Conservation (phyloP, 441 rosid genomes). For the Brassica hybrid region DNA sequence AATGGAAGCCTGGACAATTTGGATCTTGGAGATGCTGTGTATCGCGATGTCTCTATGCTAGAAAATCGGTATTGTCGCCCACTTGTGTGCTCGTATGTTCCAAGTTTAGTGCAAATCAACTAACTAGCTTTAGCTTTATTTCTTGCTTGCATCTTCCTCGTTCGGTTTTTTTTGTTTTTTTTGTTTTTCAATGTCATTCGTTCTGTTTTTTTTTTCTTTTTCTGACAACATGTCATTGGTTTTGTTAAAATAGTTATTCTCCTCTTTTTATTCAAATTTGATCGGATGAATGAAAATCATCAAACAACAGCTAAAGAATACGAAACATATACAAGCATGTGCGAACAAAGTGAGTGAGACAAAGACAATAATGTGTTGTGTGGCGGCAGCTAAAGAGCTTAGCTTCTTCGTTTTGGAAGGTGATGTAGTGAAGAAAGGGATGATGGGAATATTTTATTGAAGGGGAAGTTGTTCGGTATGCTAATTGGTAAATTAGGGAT, state of each 20-base stretch:
- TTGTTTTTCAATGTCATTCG: background rate
- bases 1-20: background rate
- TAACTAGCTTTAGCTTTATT: background rate
- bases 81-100: background rate
- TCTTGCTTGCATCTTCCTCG: background rate
- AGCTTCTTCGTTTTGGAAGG: constrained; percentile 43
- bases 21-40: background rate
- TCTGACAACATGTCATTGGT: background rate
- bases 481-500: constrained; percentile 34
- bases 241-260: background rate
- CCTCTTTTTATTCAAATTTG: background rate
- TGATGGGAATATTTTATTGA: constrained; percentile 29
- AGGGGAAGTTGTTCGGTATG: constrained; percentile 40
- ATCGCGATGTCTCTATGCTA: background rate
- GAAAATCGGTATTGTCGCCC: background rate
- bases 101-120: background rate
- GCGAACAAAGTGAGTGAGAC: constrained; percentile 1
- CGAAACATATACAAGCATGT: constrained; percentile 12
- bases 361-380: constrained; percentile 2
- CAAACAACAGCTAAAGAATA: constrained; percentile 5
- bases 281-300: background rate
- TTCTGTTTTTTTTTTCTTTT: too few species aligned
- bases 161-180: background rate
- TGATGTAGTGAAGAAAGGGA: constrained; percentile 43
- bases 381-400: constrained; percentile 7